These are phyloP conservation scores for Lasiodiplodia sp. DNA, from an alignment of 2,329 filamentous ascomycete genomes.

Conservation along the genomic window DNA sequence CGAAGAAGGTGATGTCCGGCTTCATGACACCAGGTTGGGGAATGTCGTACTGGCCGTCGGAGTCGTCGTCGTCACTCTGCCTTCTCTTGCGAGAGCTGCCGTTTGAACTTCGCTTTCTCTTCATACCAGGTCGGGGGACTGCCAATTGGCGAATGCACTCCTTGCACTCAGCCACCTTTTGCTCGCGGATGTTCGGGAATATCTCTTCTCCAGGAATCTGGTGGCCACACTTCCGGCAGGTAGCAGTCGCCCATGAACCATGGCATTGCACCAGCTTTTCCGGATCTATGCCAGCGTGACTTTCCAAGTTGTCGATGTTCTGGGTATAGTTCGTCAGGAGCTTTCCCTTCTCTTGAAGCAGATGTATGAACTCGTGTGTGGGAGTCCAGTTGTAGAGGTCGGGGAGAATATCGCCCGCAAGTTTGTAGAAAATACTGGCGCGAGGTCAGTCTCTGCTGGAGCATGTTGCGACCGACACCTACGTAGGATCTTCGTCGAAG, in stretches of 20 bases:
- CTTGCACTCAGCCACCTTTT: slow-evolving; percentile 79
- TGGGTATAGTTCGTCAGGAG: slow-evolving; percentile 97
- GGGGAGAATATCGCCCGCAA: slow-evolving; percentile 90
- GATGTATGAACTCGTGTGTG: slow-evolving; percentile 90
- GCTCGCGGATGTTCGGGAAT: slow-evolving; percentile 78
- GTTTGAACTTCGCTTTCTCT: slow-evolving; percentile 61
- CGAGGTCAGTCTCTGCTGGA: not conserved
- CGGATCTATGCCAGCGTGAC: slow-evolving; percentile 79
- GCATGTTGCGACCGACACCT: not conserved
- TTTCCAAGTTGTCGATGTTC: slow-evolving; percentile 97
- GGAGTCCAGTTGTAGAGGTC: slow-evolving; percentile 82
- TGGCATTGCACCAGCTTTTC: slow-evolving; percentile 95
- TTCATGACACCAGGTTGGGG: slow-evolving; percentile 83
- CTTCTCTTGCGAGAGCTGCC: slow-evolving; percentile 53
- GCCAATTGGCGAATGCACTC: slow-evolving; percentile 68
- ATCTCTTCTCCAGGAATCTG: slow-evolving; percentile 78
- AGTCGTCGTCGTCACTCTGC: slow-evolving; percentile 63
- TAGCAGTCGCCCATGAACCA: slow-evolving; percentile 92
- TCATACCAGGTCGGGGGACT: slow-evolving; percentile 55
- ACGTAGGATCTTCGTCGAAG: slow-evolving; percentile 80
- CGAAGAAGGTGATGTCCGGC: slow-evolving; percentile 98
- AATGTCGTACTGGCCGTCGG: slow-evolving; percentile 69
- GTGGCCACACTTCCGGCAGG: slow-evolving; percentile 82
- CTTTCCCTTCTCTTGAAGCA: slow-evolving; percentile 87
- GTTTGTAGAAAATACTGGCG: slow-evolving; percentile 78